Conservation (phyloP, 805 yeast genomes). For the Debaryomyces prosopidis region DNA sequence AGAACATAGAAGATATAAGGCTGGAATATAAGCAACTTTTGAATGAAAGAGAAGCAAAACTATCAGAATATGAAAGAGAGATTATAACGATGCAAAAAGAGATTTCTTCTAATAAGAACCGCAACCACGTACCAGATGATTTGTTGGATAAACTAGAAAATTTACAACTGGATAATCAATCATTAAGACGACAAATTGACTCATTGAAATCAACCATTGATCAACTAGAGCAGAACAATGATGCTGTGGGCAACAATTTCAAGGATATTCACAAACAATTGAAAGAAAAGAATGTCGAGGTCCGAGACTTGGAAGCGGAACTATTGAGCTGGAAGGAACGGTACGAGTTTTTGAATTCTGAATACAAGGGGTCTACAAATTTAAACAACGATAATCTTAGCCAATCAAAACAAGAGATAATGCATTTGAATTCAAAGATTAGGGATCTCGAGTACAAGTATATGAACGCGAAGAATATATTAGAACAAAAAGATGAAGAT, state of each 20-base stretch:
- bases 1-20: constrained; percentile 5
- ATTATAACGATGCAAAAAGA: constrained; percentile 8
- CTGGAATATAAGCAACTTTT: constrained; percentile 7
- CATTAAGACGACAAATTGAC: constrained; percentile 14
- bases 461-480: constrained; percentile 11
- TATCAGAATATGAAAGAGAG: constrained; percentile 6
- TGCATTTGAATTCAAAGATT: constrained; percentile 13
- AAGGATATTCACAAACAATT: constrained; percentile 1
- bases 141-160: constrained; percentile 16
- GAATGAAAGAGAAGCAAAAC: constrained; percentile 4
- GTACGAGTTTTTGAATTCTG: constrained; percentile 7
- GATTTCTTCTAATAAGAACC: neutral
- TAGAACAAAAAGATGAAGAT: constrained; percentile 13
- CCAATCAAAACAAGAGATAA: constrained; percentile 6
- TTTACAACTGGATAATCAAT: constrained; percentile 18
- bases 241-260: neutral
- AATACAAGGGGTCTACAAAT: constrained; percentile 3
- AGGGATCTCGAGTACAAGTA: constrained; percentile 12
- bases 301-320: neutral
- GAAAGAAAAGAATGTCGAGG: neutral
- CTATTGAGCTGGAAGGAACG: constrained; percentile 11
- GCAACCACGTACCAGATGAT: constrained; percentile 11
- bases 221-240: constrained; percentile 1
- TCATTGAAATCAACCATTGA: constrained; percentile 4
- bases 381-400: neutral